Conservation (phyloP, 2,329 filamentous ascomycete species). For the Trichoderma koningiopsis region DNA sequence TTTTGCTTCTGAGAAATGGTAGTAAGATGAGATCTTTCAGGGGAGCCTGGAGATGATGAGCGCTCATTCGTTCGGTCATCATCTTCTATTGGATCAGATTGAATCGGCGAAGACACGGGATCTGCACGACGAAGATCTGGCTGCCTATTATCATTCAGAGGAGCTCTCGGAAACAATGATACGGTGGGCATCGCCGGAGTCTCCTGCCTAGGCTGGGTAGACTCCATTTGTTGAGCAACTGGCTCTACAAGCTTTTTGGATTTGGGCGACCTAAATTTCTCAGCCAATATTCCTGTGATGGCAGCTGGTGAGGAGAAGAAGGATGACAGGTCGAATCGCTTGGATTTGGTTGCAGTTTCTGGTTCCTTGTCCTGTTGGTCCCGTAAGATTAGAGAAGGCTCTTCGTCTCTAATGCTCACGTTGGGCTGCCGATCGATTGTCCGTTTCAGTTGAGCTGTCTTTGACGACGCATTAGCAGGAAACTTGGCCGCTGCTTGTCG, state of each 20-base stretch:
- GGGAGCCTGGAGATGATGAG: conserved; percentile 35
- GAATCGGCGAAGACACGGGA: conserved; percentile 41
- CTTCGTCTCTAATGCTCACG: conserved; percentile 38
- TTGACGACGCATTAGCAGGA: conserved; percentile 12
- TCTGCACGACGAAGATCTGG: conserved; percentile 37
- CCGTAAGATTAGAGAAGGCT: conserved; percentile 50
- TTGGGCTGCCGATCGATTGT: conserved; percentile 23
- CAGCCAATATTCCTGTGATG: conserved; percentile 40
- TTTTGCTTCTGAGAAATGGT: conserved; percentile 51
- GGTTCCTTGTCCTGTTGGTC: conserved; percentile 28
- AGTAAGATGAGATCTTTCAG: conserved; percentile 39
- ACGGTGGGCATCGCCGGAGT: conserved; percentile 38
- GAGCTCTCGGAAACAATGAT: conserved; percentile 45
- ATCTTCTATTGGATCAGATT: background rate
- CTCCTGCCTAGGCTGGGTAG: background rate
- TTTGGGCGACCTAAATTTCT: conserved; percentile 37
- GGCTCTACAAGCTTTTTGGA: conserved; percentile 28
- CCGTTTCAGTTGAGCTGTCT: conserved; percentile 25
- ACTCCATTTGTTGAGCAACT: conserved; percentile 16
- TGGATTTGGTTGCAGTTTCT: conserved; percentile 35
- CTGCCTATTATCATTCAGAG: conserved; percentile 39
- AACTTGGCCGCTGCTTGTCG: conserved; percentile 22
- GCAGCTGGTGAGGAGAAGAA: conserved; percentile 61
- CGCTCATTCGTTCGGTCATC: conserved; percentile 1
- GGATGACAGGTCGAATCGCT: conserved; percentile 51